Evolutionary conservation across 2,329 filamentous ascomycete species (phyloP), one percentile per base, ranked within the genome.

Genomic region (Colletotrichum camelliae): DNA sequence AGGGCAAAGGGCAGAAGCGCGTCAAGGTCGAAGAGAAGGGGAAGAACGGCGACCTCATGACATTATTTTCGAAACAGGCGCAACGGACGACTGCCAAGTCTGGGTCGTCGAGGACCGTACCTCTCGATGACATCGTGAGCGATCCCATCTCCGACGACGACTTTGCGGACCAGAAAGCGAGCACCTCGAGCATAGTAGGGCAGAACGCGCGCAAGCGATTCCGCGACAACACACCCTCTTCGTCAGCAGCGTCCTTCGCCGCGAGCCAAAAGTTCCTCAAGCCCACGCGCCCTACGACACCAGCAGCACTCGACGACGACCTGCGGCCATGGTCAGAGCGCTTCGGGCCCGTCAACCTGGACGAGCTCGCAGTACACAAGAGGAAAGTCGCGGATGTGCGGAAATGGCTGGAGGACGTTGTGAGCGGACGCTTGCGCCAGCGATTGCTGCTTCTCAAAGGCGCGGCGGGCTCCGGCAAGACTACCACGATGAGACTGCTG

Each of bases 341-440:
- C 79, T 98, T 95, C 83, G 93, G 91, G 3, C 96, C 96, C 0
- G 81, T 83, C 4, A 94, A 91, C 79, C 83, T 98, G 15, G 93
- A 96, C 18, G 96, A 98, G 85, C 87, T 99, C 61, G 96, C 94
- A 0, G 96, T 99, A 21, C 96, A 99, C 84, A 98, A 97, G 87
- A 97, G 92, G 80, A 99, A 99, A 84, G 94, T 98, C 7, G 86
- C 91, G 3, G 96, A 98, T 85, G 96, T 98, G 61, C 91, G 93
- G 74, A 89, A 86, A 74, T 98, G 97, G 96, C 86, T 99, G 39
- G 91, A 94, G 58, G 91, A 93, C 81, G 94, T 95, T 21, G 90
- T 95, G 77, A 83, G 85, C 31, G 94, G 95, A 18, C 87, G 88
- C 48, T 85, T 91, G 83, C 88, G 91, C 75, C 92, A 98, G 87